Evolutionary conservation across 768 basidiomycete genomes (phyloP).

Genomic region (Termitomyces sp.): DNA sequence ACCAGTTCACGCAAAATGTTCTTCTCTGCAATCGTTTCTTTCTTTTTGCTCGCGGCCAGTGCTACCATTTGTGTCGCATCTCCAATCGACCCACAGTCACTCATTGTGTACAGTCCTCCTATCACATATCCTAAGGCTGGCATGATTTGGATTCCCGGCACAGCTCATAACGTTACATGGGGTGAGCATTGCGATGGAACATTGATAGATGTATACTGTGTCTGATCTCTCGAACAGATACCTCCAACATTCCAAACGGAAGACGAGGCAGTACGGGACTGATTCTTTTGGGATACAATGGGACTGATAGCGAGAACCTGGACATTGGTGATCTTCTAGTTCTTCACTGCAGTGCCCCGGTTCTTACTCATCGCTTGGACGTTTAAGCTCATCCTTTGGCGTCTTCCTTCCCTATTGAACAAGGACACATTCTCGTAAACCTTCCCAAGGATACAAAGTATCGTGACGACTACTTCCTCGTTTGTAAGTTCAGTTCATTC

Average conservation of each 20-base stretch:
- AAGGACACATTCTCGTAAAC: slow-evolving; percentile 13
- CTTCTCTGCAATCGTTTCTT: slow-evolving; percentile 6
- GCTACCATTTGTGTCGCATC: slow-evolving; percentile 8
- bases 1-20: slow-evolving; percentile 7
- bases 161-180: slow-evolving; percentile 20
- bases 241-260: slow-evolving; percentile 29
- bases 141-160: slow-evolving; percentile 16
- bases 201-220: not conserved
- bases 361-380: not conserved
- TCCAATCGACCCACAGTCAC: slow-evolving; percentile 8
- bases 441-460: slow-evolving; percentile 9
- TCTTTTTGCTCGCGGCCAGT: slow-evolving; percentile 6
- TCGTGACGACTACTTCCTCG: slow-evolving; percentile 22
- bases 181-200: slow-evolving; percentile 11
- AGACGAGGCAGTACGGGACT: slow-evolving; percentile 26
- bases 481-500: slow-evolving; percentile 16
- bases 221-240: slow-evolving; percentile 12
- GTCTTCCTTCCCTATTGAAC: slow-evolving; percentile 16
- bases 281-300: slow-evolving; percentile 37
- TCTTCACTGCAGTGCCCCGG: not conserved
- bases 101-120: slow-evolving; percentile 19
- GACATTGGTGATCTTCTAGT: slow-evolving; percentile 32
- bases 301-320: slow-evolving; percentile 39
- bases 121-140: slow-evolving; percentile 18
- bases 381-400: slow-evolving; percentile 23